Evolutionary conservation across 148 eudicot genomes (phyloP).

Genomic region (Beta vulgaris): DNA sequence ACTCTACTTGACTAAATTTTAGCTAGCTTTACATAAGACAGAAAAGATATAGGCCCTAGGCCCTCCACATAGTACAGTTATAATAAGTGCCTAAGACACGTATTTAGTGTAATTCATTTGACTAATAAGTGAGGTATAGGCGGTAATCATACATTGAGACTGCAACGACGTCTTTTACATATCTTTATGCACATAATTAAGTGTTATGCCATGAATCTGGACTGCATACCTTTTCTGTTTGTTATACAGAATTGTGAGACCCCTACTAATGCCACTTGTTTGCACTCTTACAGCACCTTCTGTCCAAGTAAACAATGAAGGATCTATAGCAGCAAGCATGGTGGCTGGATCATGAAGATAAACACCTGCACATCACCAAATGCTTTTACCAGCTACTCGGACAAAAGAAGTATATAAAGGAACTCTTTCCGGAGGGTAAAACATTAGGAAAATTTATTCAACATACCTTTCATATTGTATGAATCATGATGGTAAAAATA

Average conservation of each 20-base stretch:
- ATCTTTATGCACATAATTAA: background rate
- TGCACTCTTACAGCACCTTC: slow-evolving; percentile 92
- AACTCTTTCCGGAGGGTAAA: background rate
- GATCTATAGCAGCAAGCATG: slow-evolving; percentile 80
- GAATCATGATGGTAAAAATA: slow-evolving; percentile 74
- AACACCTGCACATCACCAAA: slow-evolving; percentile 55
- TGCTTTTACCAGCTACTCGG: slow-evolving; percentile 24
- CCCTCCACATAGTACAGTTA: too few species aligned
- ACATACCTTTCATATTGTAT: slow-evolving; percentile 66
- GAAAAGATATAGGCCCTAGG: too few species aligned
- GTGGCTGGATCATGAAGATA: slow-evolving; percentile 94
- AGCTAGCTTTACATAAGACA: too few species aligned
- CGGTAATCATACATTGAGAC: background rate
- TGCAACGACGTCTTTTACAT: background rate
- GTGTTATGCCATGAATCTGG: background rate
- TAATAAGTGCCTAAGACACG: too few species aligned
- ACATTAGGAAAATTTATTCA: background rate
- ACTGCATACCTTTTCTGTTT: slow-evolving; percentile 68
- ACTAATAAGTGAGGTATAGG: background rate
- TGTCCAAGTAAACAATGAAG: slow-evolving; percentile 73
- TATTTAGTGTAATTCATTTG: background rate
- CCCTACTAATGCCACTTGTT: slow-evolving; percentile 75
- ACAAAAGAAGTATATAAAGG: background rate
- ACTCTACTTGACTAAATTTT: too few species aligned
- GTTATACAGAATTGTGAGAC: slow-evolving; percentile 79